These are phyloP conservation scores for cucumber (Cucumis sativus) DNA, from an alignment of 306 rosid species.

Conservation along the genomic window DNA sequence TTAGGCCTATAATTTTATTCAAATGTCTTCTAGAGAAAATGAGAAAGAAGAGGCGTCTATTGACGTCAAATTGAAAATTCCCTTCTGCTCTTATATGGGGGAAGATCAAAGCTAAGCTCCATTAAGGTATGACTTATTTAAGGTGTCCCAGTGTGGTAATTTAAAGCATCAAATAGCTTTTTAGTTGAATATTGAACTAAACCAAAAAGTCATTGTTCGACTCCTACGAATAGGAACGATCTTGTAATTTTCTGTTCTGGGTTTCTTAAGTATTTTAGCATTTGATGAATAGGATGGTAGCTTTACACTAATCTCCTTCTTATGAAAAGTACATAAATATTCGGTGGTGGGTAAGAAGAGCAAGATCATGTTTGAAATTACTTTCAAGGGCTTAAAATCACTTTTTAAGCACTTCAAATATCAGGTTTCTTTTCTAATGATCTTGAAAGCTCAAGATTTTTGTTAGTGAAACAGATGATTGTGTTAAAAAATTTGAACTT, in stretches of 20 bases:
- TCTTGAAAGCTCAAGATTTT: background rate
- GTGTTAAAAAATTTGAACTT: too few relatives aligned
- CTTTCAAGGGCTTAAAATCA: background rate
- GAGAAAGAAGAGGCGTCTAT: background rate
- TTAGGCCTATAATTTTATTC: background rate
- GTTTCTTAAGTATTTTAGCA: background rate
- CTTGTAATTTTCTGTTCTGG: background rate
- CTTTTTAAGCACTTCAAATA: too few relatives aligned
- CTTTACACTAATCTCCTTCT: too few relatives aligned
- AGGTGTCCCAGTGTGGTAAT: background rate
- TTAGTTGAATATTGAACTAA: background rate
- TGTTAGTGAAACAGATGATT: too few relatives aligned
- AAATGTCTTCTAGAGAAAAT: background rate
- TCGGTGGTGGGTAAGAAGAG: background rate
- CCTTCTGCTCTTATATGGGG: background rate
- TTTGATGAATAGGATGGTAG: background rate
- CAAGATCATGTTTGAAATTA: background rate
- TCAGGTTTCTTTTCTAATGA: too few relatives aligned
- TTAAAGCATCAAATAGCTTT: background rate
- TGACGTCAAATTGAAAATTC: background rate
- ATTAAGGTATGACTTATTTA: background rate
- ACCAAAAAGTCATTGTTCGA: background rate
- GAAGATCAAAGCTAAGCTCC: background rate
- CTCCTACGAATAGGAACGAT: background rate
- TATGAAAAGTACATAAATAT: background rate